Conservation (phyloP, 768 basidiomycete genomes). For the Naganishia vishniacii region DNA sequence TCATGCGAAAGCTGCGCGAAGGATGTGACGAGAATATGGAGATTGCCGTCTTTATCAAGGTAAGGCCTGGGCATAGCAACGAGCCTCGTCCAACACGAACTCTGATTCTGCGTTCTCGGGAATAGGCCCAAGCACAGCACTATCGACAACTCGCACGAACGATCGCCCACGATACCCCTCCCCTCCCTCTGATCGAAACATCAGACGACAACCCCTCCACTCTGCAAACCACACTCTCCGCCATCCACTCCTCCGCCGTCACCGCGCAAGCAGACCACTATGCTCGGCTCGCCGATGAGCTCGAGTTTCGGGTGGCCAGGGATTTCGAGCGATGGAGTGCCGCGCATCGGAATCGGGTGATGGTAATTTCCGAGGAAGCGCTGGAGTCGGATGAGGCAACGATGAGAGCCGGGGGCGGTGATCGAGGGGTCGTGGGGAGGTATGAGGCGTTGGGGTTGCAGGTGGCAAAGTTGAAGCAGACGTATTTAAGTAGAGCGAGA, state of each 20-base stretch:
- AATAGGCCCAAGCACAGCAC: conserved; percentile 67
- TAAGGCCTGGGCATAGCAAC: conserved; percentile 47
- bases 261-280: conserved; percentile 43
- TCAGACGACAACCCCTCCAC: conserved; percentile 35
- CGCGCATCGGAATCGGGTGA: conserved; percentile 65
- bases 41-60: conserved; percentile 73
- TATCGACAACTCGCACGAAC: conserved; percentile 56
- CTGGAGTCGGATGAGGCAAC: conserved; percentile 61
- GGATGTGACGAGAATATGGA: conserved; percentile 78
- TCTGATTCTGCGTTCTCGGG: conserved; percentile 20
- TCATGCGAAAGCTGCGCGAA: conserved; percentile 72
- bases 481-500: conserved; percentile 70
- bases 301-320: conserved; percentile 67
- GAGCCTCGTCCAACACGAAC: conserved; percentile 20
- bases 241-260: conserved; percentile 7
- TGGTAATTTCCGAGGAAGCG: conserved; percentile 57
- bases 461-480: conserved; percentile 54
- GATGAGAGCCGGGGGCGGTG: conserved; percentile 43
- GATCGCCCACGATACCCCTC: conserved; percentile 50
- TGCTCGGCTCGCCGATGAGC: conserved; percentile 71
- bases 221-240: not conserved
- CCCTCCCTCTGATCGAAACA: conserved; percentile 23
- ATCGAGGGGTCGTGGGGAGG: conserved; percentile 64
- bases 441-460: conserved; percentile 39
- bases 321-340: conserved; percentile 77